phyloP scores from a whole-genome alignment of 257 asterid species.

The Vinca minor region DNA sequence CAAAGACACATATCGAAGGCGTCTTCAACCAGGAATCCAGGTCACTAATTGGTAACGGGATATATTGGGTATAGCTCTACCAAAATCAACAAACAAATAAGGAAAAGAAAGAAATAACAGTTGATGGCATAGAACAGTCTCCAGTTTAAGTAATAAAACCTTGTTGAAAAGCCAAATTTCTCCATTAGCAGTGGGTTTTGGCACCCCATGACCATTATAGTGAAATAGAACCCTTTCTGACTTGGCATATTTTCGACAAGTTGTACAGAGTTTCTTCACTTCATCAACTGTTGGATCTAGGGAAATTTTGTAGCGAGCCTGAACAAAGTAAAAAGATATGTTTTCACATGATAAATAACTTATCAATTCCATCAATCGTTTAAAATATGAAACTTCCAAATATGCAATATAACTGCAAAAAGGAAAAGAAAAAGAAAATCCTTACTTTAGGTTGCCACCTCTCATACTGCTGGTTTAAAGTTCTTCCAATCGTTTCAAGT shows the following conservation, averaged over 20 bases:
- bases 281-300: slow-evolving; percentile 95
- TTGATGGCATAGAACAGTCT: slow-evolving; percentile 11
- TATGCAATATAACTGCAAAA: not conserved
- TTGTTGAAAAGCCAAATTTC: slow-evolving; percentile 95
- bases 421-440: not conserved
- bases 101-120: slow-evolving; percentile 16
- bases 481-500: slow-evolving; percentile 51
- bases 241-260: slow-evolving; percentile 91
- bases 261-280: slow-evolving; percentile 83
- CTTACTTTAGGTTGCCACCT: slow-evolving; percentile 86
- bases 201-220: slow-evolving; percentile 99
- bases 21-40: slow-evolving; percentile 96
- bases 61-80: slow-evolving; percentile 95
- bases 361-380: not conserved
- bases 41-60: slow-evolving; percentile 80
- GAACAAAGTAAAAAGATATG: slow-evolving; percentile 12
- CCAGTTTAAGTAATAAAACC: slow-evolving; percentile 33
- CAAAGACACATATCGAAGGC: slow-evolving; percentile 95
- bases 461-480: slow-evolving; percentile 54
- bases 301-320: slow-evolving; percentile 86
- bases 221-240: slow-evolving; percentile 96
- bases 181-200: slow-evolving; percentile 93
- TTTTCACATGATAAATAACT: not conserved
- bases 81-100: slow-evolving; percentile 24
- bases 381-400: not conserved